Evolutionary conservation across 75 land plant genomes (phyloP), one percentile per base, ranked within the genome.

Genomic region (Pinus taeda): DNA sequence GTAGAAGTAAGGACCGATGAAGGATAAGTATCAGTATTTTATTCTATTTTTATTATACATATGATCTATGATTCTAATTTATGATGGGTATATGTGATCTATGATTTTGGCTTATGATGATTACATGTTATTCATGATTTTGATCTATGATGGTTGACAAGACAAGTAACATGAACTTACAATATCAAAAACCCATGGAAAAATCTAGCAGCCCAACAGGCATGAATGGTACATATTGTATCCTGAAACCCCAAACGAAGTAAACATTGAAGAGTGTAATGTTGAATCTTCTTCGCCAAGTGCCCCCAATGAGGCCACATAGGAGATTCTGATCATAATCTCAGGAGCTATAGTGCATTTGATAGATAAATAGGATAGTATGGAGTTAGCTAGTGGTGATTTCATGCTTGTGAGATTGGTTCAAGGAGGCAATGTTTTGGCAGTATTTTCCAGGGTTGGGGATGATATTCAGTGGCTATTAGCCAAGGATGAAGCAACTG

Each of bases 391-490:
- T 11, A 67, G 71, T 33, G 98, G 98, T 39, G 42, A 83, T 22
- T 77, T 95, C 72, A 56, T 80, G 15, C 53, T 92, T 13, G 85
- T 91, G 53, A 77, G 78, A 53, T 81, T 92, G 75, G 45, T 60
- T 13, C 92, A 95, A 66, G 83, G 82, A 0, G 86, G 79, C 14
- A 88, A 83, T 67, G 78, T 71, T 53, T 75, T 93, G 42, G 95
- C 93, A 14, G 83, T 86, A 18, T 75, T 93, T 33, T 88, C 90
- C n/a, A 76, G 89, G 20, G 83, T 88, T 6, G 92, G 90, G n/a
- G 84, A 90, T 55, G 84, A 86, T 36, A 67, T 95, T 39, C 95
- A 91, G 62, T 95, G 95, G 93, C 98, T 95, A 13, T 58, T 95
- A 22, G 81, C 88, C 29, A 88, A 87, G 72, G 93, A 93, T 57